Evolutionary conservation across 2,329 filamentous ascomycete species (phyloP).

Genomic region (Hirsutella minnesotensis): DNA sequence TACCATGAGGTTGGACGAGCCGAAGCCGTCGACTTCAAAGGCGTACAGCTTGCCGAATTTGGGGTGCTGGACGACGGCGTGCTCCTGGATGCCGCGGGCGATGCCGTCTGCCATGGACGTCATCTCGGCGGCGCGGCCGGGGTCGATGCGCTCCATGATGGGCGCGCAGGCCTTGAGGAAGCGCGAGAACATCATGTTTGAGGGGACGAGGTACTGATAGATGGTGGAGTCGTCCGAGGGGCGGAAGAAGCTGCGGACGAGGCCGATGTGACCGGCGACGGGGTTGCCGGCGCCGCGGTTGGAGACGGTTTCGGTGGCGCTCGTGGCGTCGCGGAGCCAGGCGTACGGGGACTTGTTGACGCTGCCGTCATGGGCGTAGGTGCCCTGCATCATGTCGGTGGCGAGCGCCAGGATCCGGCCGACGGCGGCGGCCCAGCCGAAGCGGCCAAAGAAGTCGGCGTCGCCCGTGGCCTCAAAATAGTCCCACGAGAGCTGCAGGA

Average conservation of each 20-base stretch:
- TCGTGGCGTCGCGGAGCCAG: constrained; percentile 61
- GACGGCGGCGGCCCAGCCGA: constrained; percentile 62
- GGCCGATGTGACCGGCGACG: constrained; percentile 63
- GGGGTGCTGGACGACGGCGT: constrained; percentile 53
- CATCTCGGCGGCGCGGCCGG: constrained; percentile 48
- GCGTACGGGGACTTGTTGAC: constrained; percentile 55
- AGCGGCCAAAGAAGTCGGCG: constrained; percentile 58
- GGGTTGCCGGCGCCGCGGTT: constrained; percentile 73
- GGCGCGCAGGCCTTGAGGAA: constrained; percentile 41
- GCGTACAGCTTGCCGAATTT: constrained; percentile 55
- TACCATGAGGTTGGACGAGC: constrained; percentile 45
- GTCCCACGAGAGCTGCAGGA: constrained; percentile 69
- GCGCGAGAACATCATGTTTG: constrained; percentile 72
- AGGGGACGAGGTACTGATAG: constrained; percentile 77
- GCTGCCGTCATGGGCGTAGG: constrained; percentile 51
- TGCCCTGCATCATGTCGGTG: constrained; percentile 58
- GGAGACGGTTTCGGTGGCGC: constrained; percentile 69
- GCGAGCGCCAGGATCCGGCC: constrained; percentile 58
- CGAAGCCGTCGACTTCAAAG: constrained; percentile 59
- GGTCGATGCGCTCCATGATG: constrained; percentile 30
- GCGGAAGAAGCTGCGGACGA: constrained; percentile 79
- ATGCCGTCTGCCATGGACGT: constrained; percentile 42
- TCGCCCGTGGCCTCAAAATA: constrained; percentile 68
- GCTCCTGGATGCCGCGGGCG: constrained; percentile 51
- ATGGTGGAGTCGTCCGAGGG: constrained; percentile 83